phyloP scores from a whole-genome alignment of 2,329 filamentous ascomycete genomes.

The Trichophyton schoenleinii region DNA sequence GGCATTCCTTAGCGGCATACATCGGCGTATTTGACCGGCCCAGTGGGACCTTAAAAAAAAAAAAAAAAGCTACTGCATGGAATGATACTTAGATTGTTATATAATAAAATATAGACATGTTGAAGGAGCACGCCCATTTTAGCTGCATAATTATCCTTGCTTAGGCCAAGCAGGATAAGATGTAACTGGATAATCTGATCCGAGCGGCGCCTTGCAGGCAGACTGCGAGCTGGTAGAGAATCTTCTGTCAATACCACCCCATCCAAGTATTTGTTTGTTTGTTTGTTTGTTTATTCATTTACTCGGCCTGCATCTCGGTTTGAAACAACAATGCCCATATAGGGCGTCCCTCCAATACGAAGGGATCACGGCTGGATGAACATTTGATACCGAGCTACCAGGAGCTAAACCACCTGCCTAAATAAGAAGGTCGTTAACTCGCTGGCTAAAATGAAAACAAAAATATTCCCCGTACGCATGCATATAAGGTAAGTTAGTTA shows the following conservation, averaged over 20 bases:
- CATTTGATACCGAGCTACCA: no score
- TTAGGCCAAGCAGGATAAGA: no score
- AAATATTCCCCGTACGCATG: background rate
- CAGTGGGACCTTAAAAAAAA: background rate
- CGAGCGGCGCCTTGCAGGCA: no score
- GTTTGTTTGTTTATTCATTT: background rate
- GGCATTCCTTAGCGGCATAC: background rate
- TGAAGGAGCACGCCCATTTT: no score
- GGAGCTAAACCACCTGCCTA: background rate
- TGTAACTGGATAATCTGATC: no score
- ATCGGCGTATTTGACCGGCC: background rate
- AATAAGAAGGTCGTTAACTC: background rate
- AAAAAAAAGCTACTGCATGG: background rate
- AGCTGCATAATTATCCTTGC: no score
- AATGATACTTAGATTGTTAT: background rate
- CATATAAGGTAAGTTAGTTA: no score
- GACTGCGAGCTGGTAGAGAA: no score
- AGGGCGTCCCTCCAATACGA: background rate
- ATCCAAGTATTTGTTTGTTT: no score
- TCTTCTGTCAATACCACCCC: no score
- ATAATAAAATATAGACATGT: background rate
- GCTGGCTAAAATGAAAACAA: background rate
- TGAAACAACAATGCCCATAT: background rate
- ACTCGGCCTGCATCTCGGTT: background rate
- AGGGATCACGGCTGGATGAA: background rate